Evolutionary conservation across 306 rosid species (phyloP).

Genomic region (Chamaecrista fasciculata): DNA sequence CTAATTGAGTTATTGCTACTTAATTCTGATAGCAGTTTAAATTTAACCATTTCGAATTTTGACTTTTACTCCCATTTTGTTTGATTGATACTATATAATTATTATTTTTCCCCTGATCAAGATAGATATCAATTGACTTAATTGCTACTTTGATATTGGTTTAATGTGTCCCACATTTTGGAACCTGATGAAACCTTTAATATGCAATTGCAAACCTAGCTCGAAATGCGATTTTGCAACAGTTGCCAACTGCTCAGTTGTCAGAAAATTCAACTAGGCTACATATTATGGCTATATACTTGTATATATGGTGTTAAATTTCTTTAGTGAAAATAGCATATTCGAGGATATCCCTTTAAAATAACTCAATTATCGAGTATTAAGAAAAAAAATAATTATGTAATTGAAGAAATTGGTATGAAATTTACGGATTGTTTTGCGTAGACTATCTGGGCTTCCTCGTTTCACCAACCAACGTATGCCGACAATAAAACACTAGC

Average conservation of each 20-base stretch:
- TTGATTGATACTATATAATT: slow-evolving; percentile 16
- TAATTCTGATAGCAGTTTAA: slow-evolving; percentile 7
- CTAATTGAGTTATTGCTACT: slow-evolving; percentile 15
- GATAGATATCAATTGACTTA: neutral
- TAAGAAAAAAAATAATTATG: no score
- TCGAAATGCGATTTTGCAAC: neutral
- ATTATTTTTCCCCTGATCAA: neutral
- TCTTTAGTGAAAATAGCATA: no score
- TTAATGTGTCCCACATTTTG: neutral
- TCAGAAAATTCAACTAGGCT: no score
- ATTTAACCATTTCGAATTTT: no score
- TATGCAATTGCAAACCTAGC: neutral
- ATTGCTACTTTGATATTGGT: neutral
- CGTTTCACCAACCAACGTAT: neutral
- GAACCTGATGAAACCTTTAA: no score
- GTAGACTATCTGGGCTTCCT: neutral
- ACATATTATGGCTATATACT: no score
- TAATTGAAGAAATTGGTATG: no score
- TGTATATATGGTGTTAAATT: no score
- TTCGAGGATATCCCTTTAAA: no score
- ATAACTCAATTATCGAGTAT: no score
- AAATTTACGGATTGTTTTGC: no score
- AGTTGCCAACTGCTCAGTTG: neutral
- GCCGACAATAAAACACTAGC: neutral
- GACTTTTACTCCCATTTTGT: slow-evolving; percentile 13